Evolutionary conservation across 306 rosid genomes (phyloP).

Genomic region (Lathyrus oleraceus): DNA sequence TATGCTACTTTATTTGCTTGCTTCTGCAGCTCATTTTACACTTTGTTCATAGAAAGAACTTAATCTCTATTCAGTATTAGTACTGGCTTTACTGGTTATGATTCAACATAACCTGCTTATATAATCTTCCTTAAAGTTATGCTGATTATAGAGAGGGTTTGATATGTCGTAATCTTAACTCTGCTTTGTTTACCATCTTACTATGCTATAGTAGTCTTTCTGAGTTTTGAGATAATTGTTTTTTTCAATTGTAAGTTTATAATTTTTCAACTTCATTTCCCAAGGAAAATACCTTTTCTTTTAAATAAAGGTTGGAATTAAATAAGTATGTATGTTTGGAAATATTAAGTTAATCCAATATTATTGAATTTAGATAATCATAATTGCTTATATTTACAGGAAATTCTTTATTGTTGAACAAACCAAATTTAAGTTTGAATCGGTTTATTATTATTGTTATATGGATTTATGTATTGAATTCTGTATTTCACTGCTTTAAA

Average conservation of each 20-base stretch:
- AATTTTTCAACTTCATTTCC: background rate
- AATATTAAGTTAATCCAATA: background rate
- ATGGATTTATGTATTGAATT: background rate
- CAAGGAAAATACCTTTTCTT: background rate
- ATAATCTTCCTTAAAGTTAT: background rate
- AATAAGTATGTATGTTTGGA: background rate
- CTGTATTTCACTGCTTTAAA: background rate
- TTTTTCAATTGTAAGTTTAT: background rate
- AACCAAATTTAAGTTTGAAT: slow-evolving; percentile 1
- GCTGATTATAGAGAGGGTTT: slow-evolving; percentile 6
- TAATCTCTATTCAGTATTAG: background rate
- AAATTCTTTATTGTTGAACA: slow-evolving; percentile 19
- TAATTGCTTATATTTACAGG: background rate
- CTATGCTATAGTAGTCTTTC: slow-evolving; percentile 9
- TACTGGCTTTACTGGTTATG: background rate
- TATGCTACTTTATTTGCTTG: slow-evolving; percentile 12
- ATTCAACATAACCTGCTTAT: background rate
- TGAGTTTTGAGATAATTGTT: background rate
- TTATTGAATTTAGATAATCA: slow-evolving; percentile 12
- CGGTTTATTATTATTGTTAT: background rate
- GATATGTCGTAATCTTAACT: slow-evolving; percentile 1
- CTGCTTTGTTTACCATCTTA: background rate
- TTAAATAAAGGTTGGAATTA: background rate
- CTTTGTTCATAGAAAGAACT: background rate
- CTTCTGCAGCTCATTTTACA: background rate